Percentiles rank a stretch among this genome's conserved stretches.
Conservation (phyloP, 2,329 filamentous ascomycete species). For the Alternaria brassicicola region DNA sequence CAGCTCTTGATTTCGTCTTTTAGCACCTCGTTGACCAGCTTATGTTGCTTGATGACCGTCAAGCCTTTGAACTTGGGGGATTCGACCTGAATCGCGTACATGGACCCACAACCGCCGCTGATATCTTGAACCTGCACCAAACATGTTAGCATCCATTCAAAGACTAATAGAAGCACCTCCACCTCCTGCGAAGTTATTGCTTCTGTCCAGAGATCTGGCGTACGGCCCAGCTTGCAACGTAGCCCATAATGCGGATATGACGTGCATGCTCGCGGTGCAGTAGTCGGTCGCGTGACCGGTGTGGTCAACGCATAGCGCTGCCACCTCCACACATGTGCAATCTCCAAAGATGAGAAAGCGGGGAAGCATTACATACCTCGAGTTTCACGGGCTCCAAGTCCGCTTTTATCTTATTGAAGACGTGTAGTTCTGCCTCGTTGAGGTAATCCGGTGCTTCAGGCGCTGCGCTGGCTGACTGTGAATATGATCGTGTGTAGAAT, state of each 20-base stretch:
- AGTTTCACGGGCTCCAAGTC: conserved; percentile 53
- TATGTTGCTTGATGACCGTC: conserved; percentile 79
- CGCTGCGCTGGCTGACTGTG: conserved; percentile 24
- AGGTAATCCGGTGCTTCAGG: conserved; percentile 56
- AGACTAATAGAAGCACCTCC: not conserved
- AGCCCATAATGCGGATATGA: conserved; percentile 14
- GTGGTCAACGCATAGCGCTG: conserved; percentile 11
- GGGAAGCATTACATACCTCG: conserved; percentile 48
- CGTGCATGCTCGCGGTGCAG: conserved; percentile 15
- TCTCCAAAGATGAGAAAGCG: conserved; percentile 4
- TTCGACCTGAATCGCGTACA: conserved; percentile 83
- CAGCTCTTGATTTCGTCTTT: conserved; percentile 78
- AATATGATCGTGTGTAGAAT: conserved; percentile 29
- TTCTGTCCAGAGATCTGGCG: not conserved
- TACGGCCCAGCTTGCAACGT: not conserved
- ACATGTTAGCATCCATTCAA: conserved; percentile 19
- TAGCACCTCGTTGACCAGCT: conserved; percentile 76
- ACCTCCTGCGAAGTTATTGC: not conserved
- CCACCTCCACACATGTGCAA: conserved; percentile 9
- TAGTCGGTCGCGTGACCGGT: conserved; percentile 20
- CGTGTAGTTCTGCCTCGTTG: conserved; percentile 52
- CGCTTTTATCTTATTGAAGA: conserved; percentile 55
- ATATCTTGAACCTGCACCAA: conserved; percentile 71
- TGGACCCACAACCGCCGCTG: conserved; percentile 82
- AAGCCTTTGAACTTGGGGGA: conserved; percentile 73